Evolutionary conservation across 208 protist species (phyloP).

Genomic region (Porcisia hertigi): DNA sequence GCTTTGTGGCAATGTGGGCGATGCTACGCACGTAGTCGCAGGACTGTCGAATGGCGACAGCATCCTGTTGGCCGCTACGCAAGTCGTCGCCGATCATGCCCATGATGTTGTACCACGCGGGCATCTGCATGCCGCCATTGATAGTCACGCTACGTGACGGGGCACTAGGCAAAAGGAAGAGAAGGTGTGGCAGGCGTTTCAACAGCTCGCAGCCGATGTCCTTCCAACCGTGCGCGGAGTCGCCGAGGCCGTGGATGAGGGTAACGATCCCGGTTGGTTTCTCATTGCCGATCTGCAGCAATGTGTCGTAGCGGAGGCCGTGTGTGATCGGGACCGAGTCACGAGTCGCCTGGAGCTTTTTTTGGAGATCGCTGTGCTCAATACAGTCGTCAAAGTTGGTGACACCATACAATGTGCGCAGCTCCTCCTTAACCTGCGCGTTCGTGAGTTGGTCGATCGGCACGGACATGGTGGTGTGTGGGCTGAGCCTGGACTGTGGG

Average conservation of each 20-base stretch:
- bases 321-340: constrained; percentile 51
- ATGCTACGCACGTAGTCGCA: constrained; percentile 76
- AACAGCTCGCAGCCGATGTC: constrained; percentile 67
- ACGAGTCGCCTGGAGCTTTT: constrained; percentile 53
- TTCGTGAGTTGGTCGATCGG: constrained; percentile 50
- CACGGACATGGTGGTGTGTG: constrained; percentile 11
- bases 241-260: constrained; percentile 90
- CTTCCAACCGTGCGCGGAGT: constrained; percentile 89
- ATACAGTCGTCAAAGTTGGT: constrained; percentile 72
- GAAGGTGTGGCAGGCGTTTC: constrained; percentile 70
- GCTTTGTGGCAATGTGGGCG: constrained; percentile 43
- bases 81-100: constrained; percentile 40
- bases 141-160: constrained; percentile 82
- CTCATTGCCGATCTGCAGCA: constrained; percentile 75
- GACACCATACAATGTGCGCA: constrained; percentile 62
- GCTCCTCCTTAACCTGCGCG: constrained; percentile 70
- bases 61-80: constrained; percentile 44
- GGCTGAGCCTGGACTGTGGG: not conserved
- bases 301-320: constrained; percentile 57
- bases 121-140: constrained; percentile 86
- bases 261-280: constrained; percentile 85
- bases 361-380: constrained; percentile 64
- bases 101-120: constrained; percentile 92
- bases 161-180: constrained; percentile 92
- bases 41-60: constrained; percentile 49